These are phyloP conservation scores for Alternaria triticimaculans DNA, from an alignment of 2,329 filamentous ascomycete genomes.

Conservation along the genomic window DNA sequence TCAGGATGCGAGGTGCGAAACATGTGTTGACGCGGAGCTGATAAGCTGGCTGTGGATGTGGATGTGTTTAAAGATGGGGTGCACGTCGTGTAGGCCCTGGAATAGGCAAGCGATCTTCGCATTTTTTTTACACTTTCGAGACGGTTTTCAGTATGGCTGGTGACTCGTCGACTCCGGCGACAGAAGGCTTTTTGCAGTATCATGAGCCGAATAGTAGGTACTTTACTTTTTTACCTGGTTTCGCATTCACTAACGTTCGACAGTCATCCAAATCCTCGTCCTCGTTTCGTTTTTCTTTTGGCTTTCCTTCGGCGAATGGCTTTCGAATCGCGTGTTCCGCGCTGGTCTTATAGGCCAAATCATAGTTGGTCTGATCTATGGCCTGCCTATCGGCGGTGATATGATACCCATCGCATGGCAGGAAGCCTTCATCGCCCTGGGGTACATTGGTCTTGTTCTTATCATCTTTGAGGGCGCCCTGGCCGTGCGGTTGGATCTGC, in stretches of 20 bases:
- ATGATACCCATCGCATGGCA: slow-evolving; percentile 41
- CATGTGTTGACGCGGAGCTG: not conserved
- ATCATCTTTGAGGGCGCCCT: slow-evolving; percentile 61
- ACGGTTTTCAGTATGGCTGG: not conserved
- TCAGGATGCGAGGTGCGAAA: not conserved
- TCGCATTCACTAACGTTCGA: fast-evolving
- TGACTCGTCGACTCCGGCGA: not conserved
- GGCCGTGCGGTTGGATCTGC: slow-evolving; percentile 54
- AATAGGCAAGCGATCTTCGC: not conserved
- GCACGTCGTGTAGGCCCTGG: not conserved
- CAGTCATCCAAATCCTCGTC: slow-evolving; percentile 13
- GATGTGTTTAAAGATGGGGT: not conserved
- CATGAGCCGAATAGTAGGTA: not conserved
- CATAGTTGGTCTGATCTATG: slow-evolving; percentile 10
- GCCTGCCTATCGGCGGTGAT: slow-evolving; percentile 1
- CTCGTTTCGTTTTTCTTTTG: slow-evolving; percentile 19
- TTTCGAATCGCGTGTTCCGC: slow-evolving; percentile 10
- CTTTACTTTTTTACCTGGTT: not conserved
- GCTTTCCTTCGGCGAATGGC: slow-evolving; percentile 15
- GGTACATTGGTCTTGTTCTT: slow-evolving; percentile 57
- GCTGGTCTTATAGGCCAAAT: slow-evolving; percentile 11
- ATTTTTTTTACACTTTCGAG: not conserved
- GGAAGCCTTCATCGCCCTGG: not conserved
- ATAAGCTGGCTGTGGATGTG: not conserved
- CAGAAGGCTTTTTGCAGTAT: not conserved